Percentiles rank a stretch among this genome's conserved stretches.
Evolutionary conservation across 306 rosid species (phyloP).

Genomic region (Dicorynia guianensis): DNA sequence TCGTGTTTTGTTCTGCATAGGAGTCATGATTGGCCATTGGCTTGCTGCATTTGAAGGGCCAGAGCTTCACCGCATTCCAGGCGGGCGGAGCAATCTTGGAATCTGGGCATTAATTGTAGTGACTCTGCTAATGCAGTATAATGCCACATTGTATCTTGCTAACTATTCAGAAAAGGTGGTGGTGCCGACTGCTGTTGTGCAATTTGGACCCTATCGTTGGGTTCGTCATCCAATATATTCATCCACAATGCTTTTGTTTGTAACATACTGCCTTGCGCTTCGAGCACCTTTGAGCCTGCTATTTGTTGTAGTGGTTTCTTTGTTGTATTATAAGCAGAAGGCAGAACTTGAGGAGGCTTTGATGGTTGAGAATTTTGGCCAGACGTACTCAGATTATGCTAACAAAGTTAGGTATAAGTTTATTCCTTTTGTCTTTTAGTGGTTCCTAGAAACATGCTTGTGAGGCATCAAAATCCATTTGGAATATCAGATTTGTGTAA

Average conservation of each 20-base stretch:
- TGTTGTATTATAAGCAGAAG: slow-evolving; percentile 83
- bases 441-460: slow-evolving; percentile 29
- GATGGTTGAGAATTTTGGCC: slow-evolving; percentile 90
- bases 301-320: slow-evolving; percentile 68
- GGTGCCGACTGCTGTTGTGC: slow-evolving; percentile 88
- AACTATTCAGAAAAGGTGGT: slow-evolving; percentile 91
- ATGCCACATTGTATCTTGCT: slow-evolving; percentile 83
- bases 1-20: slow-evolving; percentile 70
- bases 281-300: slow-evolving; percentile 80
- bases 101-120: slow-evolving; percentile 70
- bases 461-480: slow-evolving; percentile 38
- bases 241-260: slow-evolving; percentile 79
- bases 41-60: slow-evolving; percentile 97
- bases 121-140: slow-evolving; percentile 80
- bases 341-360: slow-evolving; percentile 84
- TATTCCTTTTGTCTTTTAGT: slow-evolving; percentile 82
- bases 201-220: slow-evolving; percentile 95
- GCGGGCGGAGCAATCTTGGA: slow-evolving; percentile 78
- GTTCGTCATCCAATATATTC: slow-evolving; percentile 90
- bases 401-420: slow-evolving; percentile 79
- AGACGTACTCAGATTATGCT: slow-evolving; percentile 74
- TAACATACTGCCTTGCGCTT: slow-evolving; percentile 72
- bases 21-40: slow-evolving; percentile 83
- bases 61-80: slow-evolving; percentile 74
- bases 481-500: slow-evolving; percentile 38